Evolutionary conservation across 163 green algal species (phyloP).

Genomic region (Scenedesmus sp.): DNA sequence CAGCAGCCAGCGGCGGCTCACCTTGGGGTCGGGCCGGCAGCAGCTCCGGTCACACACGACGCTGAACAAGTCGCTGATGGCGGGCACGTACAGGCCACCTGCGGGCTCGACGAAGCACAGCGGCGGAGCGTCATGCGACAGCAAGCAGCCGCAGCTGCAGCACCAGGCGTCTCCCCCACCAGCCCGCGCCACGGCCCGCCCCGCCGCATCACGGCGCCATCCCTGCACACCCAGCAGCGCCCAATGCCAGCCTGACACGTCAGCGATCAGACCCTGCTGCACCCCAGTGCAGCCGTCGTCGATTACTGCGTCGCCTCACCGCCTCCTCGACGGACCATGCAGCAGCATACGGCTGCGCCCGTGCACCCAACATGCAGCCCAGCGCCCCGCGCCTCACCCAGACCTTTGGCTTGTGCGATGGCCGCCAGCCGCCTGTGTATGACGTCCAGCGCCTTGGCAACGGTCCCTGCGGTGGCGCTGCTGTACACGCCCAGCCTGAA

Average conservation of each 20-base stretch:
- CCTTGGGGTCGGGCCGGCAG: constrained; percentile 37
- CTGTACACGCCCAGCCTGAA: constrained; percentile 63
- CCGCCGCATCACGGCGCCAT: too few species aligned
- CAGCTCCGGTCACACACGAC: constrained; percentile 11
- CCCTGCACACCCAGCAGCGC: too few species aligned
- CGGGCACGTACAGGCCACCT: constrained; percentile 1
- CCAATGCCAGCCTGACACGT: too few species aligned
- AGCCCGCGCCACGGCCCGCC: too few species aligned
- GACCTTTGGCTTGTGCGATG: constrained; percentile 4
- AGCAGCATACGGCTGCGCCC: background rate
- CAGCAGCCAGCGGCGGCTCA: background rate
- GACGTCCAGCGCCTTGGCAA: constrained; percentile 24
- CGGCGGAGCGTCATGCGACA: too few species aligned
- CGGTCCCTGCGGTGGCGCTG: constrained; percentile 56
- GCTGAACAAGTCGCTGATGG: constrained; percentile 21
- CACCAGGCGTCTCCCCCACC: background rate
- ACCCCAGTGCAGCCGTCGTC: too few species aligned
- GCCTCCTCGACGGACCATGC: too few species aligned
- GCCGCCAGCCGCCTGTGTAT: background rate
- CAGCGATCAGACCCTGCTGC: too few species aligned
- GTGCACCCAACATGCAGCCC: background rate
- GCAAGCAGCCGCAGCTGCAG: background rate
- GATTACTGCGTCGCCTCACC: too few species aligned
- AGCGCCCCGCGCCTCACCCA: background rate
- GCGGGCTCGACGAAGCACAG: background rate